Percentiles rank a stretch among this genome's conserved stretches.
phyloP scores from a whole-genome alignment of 257 asterid species.

The Galeopsis tetrahit region DNA sequence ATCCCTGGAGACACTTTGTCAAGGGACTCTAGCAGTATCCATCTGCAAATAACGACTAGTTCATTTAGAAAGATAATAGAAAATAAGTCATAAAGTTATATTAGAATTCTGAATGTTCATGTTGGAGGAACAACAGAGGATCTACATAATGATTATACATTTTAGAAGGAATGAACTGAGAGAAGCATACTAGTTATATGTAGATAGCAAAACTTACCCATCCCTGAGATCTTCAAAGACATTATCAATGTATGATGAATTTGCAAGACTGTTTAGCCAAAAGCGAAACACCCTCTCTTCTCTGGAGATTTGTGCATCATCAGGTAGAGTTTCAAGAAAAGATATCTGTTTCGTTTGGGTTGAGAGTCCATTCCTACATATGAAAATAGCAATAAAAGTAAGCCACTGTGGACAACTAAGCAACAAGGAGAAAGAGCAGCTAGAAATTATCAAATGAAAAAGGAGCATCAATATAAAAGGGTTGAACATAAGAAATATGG shows the following conservation, averaged over 20 bases:
- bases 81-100: background rate
- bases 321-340: constrained; percentile 80
- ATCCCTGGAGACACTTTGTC: constrained; percentile 93
- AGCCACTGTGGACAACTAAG: constrained; percentile 9
- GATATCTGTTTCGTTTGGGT: constrained; percentile 79
- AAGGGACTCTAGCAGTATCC: constrained; percentile 88
- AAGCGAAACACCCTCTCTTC: constrained; percentile 93
- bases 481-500: constrained; percentile 1
- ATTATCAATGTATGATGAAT: constrained; percentile 84
- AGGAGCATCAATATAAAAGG: background rate
- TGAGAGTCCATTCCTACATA: constrained; percentile 86
- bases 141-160: background rate
- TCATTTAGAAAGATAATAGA: constrained; percentile 23
- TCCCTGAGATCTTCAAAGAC: constrained; percentile 96
- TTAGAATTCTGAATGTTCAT: constrained; percentile 4
- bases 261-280: constrained; percentile 90
- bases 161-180: constrained; percentile 1
- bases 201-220: constrained; percentile 59
- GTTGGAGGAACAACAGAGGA: constrained; percentile 28
- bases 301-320: constrained; percentile 81
- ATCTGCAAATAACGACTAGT: constrained; percentile 52
- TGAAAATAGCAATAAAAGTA: constrained; percentile 34
- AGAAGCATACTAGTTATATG: constrained; percentile 13
- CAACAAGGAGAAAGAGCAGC: background rate
- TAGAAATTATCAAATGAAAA: constrained; percentile 3